Percentiles rank a stretch among this genome's conserved stretches.
Conservation (phyloP, 495 filamentous ascomycete genomes). For the Penicillium arizonense region DNA sequence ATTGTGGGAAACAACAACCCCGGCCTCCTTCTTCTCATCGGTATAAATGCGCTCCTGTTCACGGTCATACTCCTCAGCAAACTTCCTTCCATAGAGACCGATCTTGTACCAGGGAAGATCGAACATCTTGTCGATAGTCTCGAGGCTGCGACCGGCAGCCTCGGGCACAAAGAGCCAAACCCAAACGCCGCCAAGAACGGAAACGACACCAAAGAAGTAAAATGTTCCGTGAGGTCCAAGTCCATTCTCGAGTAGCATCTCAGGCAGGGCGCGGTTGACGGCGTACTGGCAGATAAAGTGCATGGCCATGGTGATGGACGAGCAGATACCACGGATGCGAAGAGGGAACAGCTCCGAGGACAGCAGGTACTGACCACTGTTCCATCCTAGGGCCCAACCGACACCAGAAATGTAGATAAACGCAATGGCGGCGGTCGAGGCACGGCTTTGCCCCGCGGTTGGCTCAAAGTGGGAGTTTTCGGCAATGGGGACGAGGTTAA, state of each 20-base stretch:
- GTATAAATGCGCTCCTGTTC: neutral
- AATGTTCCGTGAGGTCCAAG: constrained; percentile 1
- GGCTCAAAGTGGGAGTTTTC: neutral
- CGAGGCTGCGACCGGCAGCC: constrained; percentile 18
- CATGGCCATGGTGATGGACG: constrained; percentile 29
- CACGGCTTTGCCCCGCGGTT: neutral
- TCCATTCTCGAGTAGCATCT: constrained; percentile 1
- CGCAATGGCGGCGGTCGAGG: constrained; percentile 6
- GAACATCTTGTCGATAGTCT: constrained; percentile 57
- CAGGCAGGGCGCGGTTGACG: constrained; percentile 1
- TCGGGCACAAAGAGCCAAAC: constrained; percentile 40
- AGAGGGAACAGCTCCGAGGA: constrained; percentile 14
- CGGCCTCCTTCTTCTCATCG: neutral
- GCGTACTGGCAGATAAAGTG: constrained; percentile 63
- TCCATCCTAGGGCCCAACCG: constrained; percentile 19
- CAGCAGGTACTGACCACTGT: constrained; percentile 15
- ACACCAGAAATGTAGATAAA: constrained; percentile 15
- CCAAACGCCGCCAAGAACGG: constrained; percentile 46
- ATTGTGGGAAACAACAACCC: neutral
- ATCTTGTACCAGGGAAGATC: constrained; percentile 57
- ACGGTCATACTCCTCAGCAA: constrained; percentile 4
- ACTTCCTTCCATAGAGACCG: constrained; percentile 41
- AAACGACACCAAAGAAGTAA: constrained; percentile 29
- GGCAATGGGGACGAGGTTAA: constrained; percentile 18
- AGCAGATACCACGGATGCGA: constrained; percentile 10